Percentiles rank a stretch among this genome's conserved stretches.
Conservation (phyloP, 331 rosid genomes). For the Ulmus americana region DNA sequence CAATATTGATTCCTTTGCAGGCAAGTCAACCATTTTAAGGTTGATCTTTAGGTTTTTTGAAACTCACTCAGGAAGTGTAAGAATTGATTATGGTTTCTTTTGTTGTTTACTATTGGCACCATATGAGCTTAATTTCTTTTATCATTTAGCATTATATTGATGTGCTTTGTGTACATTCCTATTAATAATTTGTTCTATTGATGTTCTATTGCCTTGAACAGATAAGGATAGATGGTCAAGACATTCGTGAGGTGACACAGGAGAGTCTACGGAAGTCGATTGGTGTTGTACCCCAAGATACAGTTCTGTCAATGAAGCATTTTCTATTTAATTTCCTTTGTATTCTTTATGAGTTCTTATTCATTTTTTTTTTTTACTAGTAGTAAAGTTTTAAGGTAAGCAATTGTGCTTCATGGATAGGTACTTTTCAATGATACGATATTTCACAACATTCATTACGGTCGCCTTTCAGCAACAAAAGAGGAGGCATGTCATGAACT, state of each 20-base stretch:
- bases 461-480: conserved; percentile 72
- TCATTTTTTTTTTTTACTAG: conserved; percentile 21
- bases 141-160: background rate
- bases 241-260: conserved; percentile 66
- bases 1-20: conserved; percentile 49
- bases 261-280: conserved; percentile 76
- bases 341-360: conserved; percentile 1
- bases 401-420: conserved; percentile 40
- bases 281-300: conserved; percentile 98
- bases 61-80: conserved; percentile 83
- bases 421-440: conserved; percentile 92
- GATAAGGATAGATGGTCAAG: conserved; percentile 82
- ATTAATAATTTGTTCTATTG: background rate
- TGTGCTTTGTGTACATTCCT: background rate
- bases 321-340: conserved; percentile 1
- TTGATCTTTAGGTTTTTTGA: conserved; percentile 91
- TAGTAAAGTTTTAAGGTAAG: conserved; percentile 19
- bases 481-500: conserved; percentile 62
- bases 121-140: conserved; percentile 9
- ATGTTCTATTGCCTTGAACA: conserved; percentile 25
- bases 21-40: conserved; percentile 93
- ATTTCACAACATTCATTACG: conserved; percentile 87
- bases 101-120: conserved; percentile 17
- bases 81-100: conserved; percentile 32
- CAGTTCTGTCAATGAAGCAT: conserved; percentile 45